Conservation (phyloP, 1,284 basidiomycete species). For the Ceratobasidium sp. region DNA sequence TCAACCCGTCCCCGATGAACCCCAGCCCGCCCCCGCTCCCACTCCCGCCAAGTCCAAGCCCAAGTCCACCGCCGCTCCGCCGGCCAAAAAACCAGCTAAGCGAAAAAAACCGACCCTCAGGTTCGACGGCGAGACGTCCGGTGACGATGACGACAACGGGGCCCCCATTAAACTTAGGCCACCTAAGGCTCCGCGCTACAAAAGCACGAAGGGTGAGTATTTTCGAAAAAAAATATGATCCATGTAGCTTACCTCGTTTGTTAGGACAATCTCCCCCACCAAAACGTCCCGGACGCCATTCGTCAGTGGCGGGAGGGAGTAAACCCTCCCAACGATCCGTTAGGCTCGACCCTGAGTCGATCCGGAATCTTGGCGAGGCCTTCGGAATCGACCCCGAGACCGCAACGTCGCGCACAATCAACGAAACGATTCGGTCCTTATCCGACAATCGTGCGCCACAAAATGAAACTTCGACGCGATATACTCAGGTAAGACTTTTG, state of each 20-base stretch:
- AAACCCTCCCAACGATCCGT: too few relatives aligned
- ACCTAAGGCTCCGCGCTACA: background rate
- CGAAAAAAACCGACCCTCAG: background rate
- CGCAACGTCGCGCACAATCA: background rate
- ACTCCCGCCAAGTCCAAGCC: too few relatives aligned
- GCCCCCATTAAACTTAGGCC: background rate
- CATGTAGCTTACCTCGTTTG: background rate
- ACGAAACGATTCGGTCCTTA: background rate
- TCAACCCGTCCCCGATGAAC: background rate
- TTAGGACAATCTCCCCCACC: constrained; percentile 1
- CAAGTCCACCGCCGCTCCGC: background rate
- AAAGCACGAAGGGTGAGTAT: background rate
- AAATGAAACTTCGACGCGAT: background rate
- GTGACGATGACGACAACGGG: background rate
- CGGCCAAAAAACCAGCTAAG: background rate
- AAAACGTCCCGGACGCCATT: background rate
- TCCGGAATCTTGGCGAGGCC: background rate
- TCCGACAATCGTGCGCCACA: background rate
- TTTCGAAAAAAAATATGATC: background rate
- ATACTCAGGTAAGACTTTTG: background rate
- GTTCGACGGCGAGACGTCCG: background rate
- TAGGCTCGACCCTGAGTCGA: too few relatives aligned
- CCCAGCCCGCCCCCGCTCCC: background rate
- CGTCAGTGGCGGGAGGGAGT: background rate
- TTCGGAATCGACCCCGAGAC: background rate